Percentiles rank a stretch among this genome's conserved stretches.
phyloP scores from a whole-genome alignment of 257 asterid genomes.

The Solanum chiquidenum region DNA sequence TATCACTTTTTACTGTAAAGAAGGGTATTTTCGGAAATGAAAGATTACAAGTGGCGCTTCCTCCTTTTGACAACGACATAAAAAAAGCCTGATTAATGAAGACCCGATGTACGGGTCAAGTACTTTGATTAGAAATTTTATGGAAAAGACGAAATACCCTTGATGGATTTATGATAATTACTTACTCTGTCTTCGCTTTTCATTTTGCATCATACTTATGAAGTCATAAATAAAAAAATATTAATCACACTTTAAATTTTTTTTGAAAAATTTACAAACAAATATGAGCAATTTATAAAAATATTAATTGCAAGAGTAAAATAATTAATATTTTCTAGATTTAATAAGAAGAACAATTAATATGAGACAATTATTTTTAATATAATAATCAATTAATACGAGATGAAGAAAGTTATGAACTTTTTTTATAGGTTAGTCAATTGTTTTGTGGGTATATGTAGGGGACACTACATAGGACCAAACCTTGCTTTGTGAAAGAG shows the following conservation, averaged over 20 bases:
- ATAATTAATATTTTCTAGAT: accelerated
- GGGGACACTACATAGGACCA: background rate
- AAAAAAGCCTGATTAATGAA: background rate
- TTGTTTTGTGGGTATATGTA: background rate
- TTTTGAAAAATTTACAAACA: too few relatives aligned
- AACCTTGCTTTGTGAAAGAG: background rate
- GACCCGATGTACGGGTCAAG: background rate
- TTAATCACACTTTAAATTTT: too few relatives aligned
- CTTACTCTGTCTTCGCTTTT: background rate
- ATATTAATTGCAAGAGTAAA: too few relatives aligned
- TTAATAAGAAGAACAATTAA: accelerated
- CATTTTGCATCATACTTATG: accelerated
- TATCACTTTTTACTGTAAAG: background rate
- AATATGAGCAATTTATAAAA: too few relatives aligned
- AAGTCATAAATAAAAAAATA: too few relatives aligned
- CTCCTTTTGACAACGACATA: background rate
- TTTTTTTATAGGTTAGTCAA: background rate
- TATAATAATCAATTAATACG: too few relatives aligned
- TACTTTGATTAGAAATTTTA: background rate
- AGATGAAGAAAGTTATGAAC: too few relatives aligned
- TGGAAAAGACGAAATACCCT: background rate
- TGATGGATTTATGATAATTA: too few relatives aligned
- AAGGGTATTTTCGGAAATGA: background rate
- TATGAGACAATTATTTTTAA: too few relatives aligned
- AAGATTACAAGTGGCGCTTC: background rate